A percentile compares a stretch with the other conserved stretches of the same genome.
Conservation (phyloP, 352 stramenopile genomes). For the Pythium myriotylum region DNA sequence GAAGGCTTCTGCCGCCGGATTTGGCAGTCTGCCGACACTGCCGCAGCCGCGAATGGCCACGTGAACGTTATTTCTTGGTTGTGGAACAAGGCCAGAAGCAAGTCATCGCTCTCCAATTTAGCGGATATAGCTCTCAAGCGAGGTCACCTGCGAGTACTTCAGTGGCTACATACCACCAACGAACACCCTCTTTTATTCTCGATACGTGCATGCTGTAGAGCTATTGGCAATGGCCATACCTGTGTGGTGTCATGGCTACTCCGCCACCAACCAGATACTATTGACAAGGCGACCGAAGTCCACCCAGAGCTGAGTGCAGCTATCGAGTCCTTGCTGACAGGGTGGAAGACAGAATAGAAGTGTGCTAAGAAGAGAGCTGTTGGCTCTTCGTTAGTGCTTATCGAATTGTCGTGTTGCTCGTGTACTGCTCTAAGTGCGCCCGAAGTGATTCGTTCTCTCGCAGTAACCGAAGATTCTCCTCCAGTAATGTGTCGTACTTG, state of each 20-base stretch:
- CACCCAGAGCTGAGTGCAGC: neutral
- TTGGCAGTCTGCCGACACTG: neutral
- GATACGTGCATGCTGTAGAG: slow-evolving; percentile 1
- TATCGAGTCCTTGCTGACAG: neutral
- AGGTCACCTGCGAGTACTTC: slow-evolving; percentile 6
- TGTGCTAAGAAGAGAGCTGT: neutral
- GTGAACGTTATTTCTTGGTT: slow-evolving; percentile 15
- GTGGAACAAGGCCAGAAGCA: neutral
- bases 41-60: slow-evolving; percentile 6
- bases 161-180: neutral
- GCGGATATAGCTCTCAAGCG: neutral
- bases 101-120: neutral
- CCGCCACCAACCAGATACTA: neutral
- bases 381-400: neutral
- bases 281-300: neutral
- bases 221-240: slow-evolving; percentile 7
- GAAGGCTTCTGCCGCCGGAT: slow-evolving; percentile 1
- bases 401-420: neutral
- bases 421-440: slow-evolving; percentile 17
- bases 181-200: neutral
- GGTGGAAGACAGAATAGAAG: slow-evolving; percentile 1
- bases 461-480: slow-evolving; percentile 20
- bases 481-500: slow-evolving; percentile 23
- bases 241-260: slow-evolving; percentile 2
- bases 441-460: slow-evolving; percentile 25